Conservation (phyloP, 1,284 basidiomycete genomes). For the Ustilago bromivora region DNA sequence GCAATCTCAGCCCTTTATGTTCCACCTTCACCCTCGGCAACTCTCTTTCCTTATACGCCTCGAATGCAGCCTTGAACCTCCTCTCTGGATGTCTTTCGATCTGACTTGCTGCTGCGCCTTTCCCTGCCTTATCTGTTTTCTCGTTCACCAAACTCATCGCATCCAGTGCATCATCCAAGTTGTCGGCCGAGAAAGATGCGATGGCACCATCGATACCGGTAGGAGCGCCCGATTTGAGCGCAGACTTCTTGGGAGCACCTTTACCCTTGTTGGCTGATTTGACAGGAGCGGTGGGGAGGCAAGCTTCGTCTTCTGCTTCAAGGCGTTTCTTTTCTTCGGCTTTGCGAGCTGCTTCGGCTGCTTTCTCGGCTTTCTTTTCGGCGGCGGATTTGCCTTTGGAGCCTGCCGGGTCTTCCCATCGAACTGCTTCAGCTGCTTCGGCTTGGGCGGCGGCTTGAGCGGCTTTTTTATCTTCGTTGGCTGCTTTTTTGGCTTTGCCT, state of each 20-base stretch:
- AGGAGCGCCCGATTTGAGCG: constrained; percentile 34
- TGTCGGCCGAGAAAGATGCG: constrained; percentile 79
- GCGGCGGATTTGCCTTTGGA: constrained; percentile 77
- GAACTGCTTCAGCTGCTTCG: constrained; percentile 77
- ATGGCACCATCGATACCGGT: constrained; percentile 57
- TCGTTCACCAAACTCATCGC: constrained; percentile 88
- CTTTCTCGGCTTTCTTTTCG: constrained; percentile 79
- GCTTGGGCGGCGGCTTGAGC: constrained; percentile 76
- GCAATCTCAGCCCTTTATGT: constrained; percentile 83
- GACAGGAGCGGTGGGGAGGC: constrained; percentile 77
- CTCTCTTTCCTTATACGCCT: constrained; percentile 90
- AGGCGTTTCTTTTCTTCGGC: constrained; percentile 73
- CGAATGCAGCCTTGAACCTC: constrained; percentile 79
- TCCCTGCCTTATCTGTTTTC: constrained; percentile 89
- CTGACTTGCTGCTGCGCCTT: constrained; percentile 75
- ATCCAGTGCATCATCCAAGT: constrained; percentile 91
- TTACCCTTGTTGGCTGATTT: constrained; percentile 73
- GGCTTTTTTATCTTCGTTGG: constrained; percentile 84
- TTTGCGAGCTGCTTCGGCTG: constrained; percentile 71
- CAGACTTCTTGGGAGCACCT: constrained; percentile 40
- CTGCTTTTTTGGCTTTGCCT: constrained; percentile 83
- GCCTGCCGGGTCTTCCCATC: constrained; percentile 78
- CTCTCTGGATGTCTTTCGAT: constrained; percentile 96
- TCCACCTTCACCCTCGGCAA: constrained; percentile 83
- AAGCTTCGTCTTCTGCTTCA: constrained; percentile 84